Conservation (phyloP, 306 rosid genomes). For the Fagus crenata region DNA sequence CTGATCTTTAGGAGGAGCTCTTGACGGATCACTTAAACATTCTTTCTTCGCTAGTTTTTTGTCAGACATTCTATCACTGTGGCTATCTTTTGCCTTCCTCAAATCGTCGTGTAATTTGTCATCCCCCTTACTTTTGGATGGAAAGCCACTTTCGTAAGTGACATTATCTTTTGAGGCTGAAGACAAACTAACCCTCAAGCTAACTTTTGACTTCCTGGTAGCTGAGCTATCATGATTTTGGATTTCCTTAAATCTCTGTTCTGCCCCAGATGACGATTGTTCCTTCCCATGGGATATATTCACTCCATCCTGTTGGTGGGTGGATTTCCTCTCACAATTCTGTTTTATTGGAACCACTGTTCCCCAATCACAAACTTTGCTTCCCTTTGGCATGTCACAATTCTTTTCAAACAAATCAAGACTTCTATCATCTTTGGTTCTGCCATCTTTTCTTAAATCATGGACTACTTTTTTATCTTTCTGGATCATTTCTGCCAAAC, state of each 20-base stretch:
- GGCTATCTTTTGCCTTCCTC: slow-evolving; percentile 51
- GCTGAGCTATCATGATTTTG: too few relatives aligned
- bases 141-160: slow-evolving; percentile 35
- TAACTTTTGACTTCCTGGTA: too few relatives aligned
- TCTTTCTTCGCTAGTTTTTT: not conserved
- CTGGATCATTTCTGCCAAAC: slow-evolving; percentile 46
- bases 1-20: not conserved
- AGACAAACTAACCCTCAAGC: too few relatives aligned
- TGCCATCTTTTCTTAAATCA: slow-evolving; percentile 39
- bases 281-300: too few relatives aligned
- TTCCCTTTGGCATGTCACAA: slow-evolving; percentile 39
- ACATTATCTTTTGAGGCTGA: too few relatives aligned
- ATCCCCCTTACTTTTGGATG: slow-evolving; percentile 52
- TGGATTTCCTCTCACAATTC: not conserved
- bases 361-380: slow-evolving; percentile 28
- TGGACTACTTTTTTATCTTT: slow-evolving; percentile 43
- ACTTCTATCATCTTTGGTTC: slow-evolving; percentile 1
- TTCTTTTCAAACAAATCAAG: not conserved
- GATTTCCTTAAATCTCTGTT: too few relatives aligned
- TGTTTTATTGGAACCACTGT: not conserved
- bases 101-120: slow-evolving; percentile 44
- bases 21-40: not conserved
- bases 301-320: too few relatives aligned
- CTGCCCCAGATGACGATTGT: too few relatives aligned
- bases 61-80: slow-evolving; percentile 35